Evolutionary conservation across 768 basidiomycete genomes (phyloP).

Genomic region (Kwoniella mangroviensis): DNA sequence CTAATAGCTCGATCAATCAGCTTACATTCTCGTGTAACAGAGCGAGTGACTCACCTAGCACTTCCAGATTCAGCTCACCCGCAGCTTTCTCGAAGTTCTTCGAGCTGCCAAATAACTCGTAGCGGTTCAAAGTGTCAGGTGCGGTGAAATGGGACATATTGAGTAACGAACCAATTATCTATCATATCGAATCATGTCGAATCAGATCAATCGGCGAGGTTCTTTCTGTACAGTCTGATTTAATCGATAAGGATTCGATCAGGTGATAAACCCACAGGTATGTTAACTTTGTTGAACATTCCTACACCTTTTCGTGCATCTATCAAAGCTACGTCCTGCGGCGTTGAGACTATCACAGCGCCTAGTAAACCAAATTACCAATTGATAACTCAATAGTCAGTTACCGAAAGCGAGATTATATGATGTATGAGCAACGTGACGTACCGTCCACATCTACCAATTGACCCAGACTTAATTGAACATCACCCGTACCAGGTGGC

Average conservation of each 20-base stretch:
- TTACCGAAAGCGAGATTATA: no score
- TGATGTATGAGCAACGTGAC: slow-evolving; percentile 36
- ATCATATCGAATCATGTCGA: slow-evolving; percentile 51
- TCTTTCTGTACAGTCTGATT: no score
- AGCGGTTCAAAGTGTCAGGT: slow-evolving; percentile 69
- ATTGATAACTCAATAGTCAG: not conserved
- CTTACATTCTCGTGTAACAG: not conserved
- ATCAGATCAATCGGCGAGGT: no score
- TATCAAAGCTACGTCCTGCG: slow-evolving; percentile 88
- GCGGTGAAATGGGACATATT: slow-evolving; percentile 88
- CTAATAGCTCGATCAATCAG: slow-evolving; percentile 17
- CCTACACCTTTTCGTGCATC: slow-evolving; percentile 91
- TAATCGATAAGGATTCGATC: no score
- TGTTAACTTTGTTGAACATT: slow-evolving; percentile 85
- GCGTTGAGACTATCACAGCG: slow-evolving; percentile 90
- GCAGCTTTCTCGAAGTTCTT: slow-evolving; percentile 69
- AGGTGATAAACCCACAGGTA: slow-evolving; percentile 68
- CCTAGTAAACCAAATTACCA: slow-evolving; percentile 61
- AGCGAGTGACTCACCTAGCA: slow-evolving; percentile 63
- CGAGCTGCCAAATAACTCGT: slow-evolving; percentile 74
- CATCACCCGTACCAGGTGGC: slow-evolving; percentile 97
- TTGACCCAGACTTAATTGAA: slow-evolving; percentile 88
- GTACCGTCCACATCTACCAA: slow-evolving; percentile 80
- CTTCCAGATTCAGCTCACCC: slow-evolving; percentile 64
- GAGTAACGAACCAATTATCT: slow-evolving; percentile 86